phyloP scores from a whole-genome alignment of 1,139 yeast species.

The Geotrichum macrosporum region DNA sequence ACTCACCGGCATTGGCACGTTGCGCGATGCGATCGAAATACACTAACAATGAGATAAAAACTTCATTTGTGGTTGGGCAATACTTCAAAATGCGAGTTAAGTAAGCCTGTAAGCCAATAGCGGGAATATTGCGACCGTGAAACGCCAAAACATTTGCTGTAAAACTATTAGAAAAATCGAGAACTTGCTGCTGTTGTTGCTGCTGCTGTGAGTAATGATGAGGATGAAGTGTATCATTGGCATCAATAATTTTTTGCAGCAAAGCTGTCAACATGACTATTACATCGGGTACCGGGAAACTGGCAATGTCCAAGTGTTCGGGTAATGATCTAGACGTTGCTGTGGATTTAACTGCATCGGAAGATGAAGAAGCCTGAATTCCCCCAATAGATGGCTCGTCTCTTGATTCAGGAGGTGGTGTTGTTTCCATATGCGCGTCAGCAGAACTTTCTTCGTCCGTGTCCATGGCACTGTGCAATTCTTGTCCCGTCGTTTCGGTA shows the following conservation, averaged over 20 bases:
- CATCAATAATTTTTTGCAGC: constrained; percentile 79
- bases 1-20: constrained; percentile 61
- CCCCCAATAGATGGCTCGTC: too few species aligned
- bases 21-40: constrained; percentile 93
- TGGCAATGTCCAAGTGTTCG: constrained; percentile 72
- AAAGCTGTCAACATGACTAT: constrained; percentile 80
- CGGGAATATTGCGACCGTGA: constrained; percentile 94
- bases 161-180: constrained; percentile 34
- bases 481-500: background rate
- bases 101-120: constrained; percentile 84
- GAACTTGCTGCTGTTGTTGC: background rate
- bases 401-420: constrained; percentile 2
- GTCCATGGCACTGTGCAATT: background rate
- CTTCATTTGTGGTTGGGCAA: constrained; percentile 97
- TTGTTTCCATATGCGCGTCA: constrained; percentile 9
- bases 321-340: constrained; percentile 21
- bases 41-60: constrained; percentile 79
- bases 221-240: constrained; percentile 83
- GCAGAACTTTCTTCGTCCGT: constrained; percentile 1
- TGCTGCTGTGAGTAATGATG: constrained; percentile 53
- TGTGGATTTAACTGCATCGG: constrained; percentile 20
- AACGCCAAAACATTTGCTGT: constrained; percentile 79
- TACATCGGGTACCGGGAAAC: constrained; percentile 75
- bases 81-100: constrained; percentile 85
- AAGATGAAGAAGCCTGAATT: constrained; percentile 4